Evolutionary conservation across 2,329 filamentous ascomycete species (phyloP), one percentile per base, ranked within the genome.

Genomic region (Paracoccidioides lutzii): DNA sequence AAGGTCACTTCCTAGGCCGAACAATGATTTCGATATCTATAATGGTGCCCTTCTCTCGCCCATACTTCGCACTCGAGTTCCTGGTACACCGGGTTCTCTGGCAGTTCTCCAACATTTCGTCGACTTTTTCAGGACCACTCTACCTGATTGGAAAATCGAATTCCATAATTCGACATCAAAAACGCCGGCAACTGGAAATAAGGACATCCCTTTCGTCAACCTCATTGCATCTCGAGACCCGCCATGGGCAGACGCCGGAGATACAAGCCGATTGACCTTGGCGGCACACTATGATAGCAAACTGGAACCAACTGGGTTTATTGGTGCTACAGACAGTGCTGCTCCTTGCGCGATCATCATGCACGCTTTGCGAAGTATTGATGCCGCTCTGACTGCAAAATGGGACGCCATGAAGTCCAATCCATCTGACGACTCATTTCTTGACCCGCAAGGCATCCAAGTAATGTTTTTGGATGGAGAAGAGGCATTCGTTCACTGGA

Each of bases 231-330:
- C 83, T 40, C 82, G 90, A 54, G 91, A 97, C 70, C 93, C 93
- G 52, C 93, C 93, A 1, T 93, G 88, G 82, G 76, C 84, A 0
- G 73, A 77, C 5, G 70, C 74, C 0, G 91, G 90, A 0, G 84
- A 96, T 62, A 83, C 93, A 2, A 84, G 85, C 44, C 77, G 90
- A 51, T 73, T 97, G 66, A 91, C 89, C 12, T 78, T 98, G 55
- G 93, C 91, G 5, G 93, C 93, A 43, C 93, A 98, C 68, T 97
- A 95, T 69, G 93, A 98, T 65, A 90, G 84, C 67, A 87, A 95
- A 71, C 78, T 86, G 57, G 76, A 76, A 32, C 91, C 90, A 0
- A 74, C 83, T 58, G 91, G 90, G 0, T 98, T 98, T 68, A 87
- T 98, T 57, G 93, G 93, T 0, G 93, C 91, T 0, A 94, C 83